Evolutionary conservation across 495 filamentous ascomycete species (phyloP), one percentile per base, ranked within the genome.

Genomic region (Acidiella bohemica): DNA sequence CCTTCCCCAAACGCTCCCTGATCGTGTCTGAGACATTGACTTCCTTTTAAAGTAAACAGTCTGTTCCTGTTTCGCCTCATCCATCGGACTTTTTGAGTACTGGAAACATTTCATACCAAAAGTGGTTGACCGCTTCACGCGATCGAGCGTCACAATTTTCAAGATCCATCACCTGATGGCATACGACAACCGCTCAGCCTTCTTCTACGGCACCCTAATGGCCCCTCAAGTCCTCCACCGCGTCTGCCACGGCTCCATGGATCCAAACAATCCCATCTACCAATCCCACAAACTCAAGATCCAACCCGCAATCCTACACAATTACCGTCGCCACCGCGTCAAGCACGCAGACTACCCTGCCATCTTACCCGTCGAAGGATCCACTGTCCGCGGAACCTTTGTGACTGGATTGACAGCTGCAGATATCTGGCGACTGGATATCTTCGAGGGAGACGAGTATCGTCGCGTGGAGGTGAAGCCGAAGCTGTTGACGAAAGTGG

Each of bases 371-470:
- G 66, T 70, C 9, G 79, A 76, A 59, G 34, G 35, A 1, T 41
- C 59, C 3, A 59, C 63, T n/a, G 87, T 95, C 9, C 69, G 78
- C n/a, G 90, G 90, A 7, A 80, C 75, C 19, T 73, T 75, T 29
- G 84, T 86, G 2, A 75, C 72, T 0, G 88, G 88, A 2, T 62
- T 97, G 19, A 90, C 81, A 2, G 70, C 75, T 10, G 75, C 68
- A 0, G 84, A 95, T 52, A 60, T 94, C 20, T 61, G 67, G 49
- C 73, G 81, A 5, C 68, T 97, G 2, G 86, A 96, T 49, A 54
- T 60, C 7, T 97, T 93, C 49, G 90, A 97, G 56, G 90, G 90
- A 0, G 32, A 36, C 0, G 68, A 84, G 52, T 97, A 96, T 53
- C 56, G 65, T 18, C 70, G 83, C 25, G 52, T 56, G 14, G 62